Percentiles rank a stretch among this genome's conserved stretches.
phyloP scores from a whole-genome alignment of 371 early-diverging fungal genomes.

The Saksenaea vasiformis region DNA sequence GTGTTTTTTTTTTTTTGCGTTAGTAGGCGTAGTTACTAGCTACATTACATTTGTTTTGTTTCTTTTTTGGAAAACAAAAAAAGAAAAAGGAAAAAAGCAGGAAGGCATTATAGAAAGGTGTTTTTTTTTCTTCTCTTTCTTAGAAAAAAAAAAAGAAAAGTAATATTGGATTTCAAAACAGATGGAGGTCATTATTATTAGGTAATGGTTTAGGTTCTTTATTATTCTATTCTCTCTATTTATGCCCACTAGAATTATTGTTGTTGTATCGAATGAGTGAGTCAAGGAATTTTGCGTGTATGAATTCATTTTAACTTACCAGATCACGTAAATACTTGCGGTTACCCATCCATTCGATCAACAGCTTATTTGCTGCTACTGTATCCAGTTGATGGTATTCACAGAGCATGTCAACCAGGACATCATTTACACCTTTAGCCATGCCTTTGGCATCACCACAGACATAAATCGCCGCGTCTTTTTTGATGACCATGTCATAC shows the following conservation, averaged over 20 bases:
- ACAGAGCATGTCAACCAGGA: slow-evolving; percentile 67
- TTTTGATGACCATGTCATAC: slow-evolving; percentile 58
- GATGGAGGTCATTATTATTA: too few relatives aligned
- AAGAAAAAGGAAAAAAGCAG: neutral
- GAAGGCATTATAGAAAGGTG: too few relatives aligned
- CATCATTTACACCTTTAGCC: slow-evolving; percentile 85
- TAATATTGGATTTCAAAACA: too few relatives aligned
- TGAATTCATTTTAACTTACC: slow-evolving; percentile 30
- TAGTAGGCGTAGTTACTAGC: neutral
- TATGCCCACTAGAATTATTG: too few relatives aligned
- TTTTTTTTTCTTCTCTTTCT: too few relatives aligned
- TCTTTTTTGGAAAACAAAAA: neutral
- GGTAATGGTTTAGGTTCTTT: too few relatives aligned
- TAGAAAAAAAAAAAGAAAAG: too few relatives aligned
- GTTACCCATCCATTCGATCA: slow-evolving; percentile 65
- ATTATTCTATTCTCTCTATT: too few relatives aligned
- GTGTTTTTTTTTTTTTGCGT: too few relatives aligned
- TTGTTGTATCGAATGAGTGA: too few relatives aligned
- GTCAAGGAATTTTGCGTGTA: too few relatives aligned
- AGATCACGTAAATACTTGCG: slow-evolving; percentile 77
- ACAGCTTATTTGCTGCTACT: slow-evolving; percentile 58
- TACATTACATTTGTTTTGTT: too few relatives aligned
- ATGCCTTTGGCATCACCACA: slow-evolving; percentile 91
- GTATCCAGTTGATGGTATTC: slow-evolving; percentile 49
- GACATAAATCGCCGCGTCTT: slow-evolving; percentile 75